These are phyloP conservation scores for Podaxis rugospora DNA, from an alignment of 768 basidiomycete species.

Conservation along the genomic window DNA sequence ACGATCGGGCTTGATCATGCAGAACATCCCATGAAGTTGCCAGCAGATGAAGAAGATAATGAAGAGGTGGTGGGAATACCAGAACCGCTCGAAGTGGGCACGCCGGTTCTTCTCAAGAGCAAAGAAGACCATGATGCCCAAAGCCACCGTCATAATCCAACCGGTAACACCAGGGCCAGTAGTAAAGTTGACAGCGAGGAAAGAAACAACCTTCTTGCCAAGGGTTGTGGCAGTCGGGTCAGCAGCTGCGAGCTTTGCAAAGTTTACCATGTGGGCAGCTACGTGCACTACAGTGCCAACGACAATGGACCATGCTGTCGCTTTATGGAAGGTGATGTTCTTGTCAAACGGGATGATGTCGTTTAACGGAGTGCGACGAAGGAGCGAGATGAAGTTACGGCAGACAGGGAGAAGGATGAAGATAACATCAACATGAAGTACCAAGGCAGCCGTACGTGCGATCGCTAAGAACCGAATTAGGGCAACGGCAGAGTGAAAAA, in stretches of 20 bases:
- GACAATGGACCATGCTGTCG: conserved; percentile 89
- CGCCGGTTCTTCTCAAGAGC: conserved; percentile 77
- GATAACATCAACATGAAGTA: conserved; percentile 86
- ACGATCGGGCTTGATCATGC: conserved; percentile 91
- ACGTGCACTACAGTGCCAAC: conserved; percentile 73
- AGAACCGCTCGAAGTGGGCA: conserved; percentile 83
- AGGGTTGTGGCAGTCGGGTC: conserved; percentile 49
- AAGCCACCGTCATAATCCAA: conserved; percentile 78
- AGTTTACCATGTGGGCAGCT: conserved; percentile 84
- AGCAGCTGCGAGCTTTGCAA: conserved; percentile 57
- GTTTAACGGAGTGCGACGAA: conserved; percentile 83
- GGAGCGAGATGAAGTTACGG: conserved; percentile 88
- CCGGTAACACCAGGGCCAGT: conserved; percentile 83
- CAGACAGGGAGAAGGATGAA: conserved; percentile 95
- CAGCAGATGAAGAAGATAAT: conserved; percentile 89
- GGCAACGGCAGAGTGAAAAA: conserved; percentile 28
- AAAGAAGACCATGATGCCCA: conserved; percentile 81
- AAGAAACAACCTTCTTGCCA: conserved; percentile 58
- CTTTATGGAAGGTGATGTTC: conserved; percentile 87
- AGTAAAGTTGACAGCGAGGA: conserved; percentile 73
- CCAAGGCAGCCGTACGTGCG: conserved; percentile 84
- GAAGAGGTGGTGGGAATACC: conserved; percentile 88
- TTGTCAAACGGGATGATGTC: conserved; percentile 90
- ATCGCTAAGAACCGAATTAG: conserved; percentile 50
- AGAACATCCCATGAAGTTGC: conserved; percentile 97